Evolutionary conservation across 495 filamentous ascomycete species (phyloP).

Genomic region (Pyrenopolyporus hunteri): DNA sequence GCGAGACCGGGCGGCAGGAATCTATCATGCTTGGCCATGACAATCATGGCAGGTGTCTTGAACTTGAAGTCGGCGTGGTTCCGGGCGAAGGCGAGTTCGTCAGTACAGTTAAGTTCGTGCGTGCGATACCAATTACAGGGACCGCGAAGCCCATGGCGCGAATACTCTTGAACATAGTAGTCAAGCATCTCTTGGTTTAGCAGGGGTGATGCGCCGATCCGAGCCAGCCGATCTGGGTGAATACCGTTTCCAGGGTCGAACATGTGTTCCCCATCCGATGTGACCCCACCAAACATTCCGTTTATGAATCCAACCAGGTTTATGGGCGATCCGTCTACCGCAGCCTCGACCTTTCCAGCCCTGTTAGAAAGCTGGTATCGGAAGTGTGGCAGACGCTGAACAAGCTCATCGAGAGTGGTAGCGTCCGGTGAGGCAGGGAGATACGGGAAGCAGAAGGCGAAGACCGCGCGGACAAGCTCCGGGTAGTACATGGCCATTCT

Average conservation of each 20-base stretch:
- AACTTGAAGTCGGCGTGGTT: constrained; percentile 53
- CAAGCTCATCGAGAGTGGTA: constrained; percentile 59
- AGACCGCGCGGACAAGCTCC: constrained; percentile 70
- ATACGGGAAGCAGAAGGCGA: constrained; percentile 82
- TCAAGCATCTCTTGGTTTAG: constrained; percentile 73
- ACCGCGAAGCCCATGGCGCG: constrained; percentile 73
- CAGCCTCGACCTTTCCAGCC: constrained; percentile 67
- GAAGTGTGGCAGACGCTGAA: constrained; percentile 69
- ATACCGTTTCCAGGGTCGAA: constrained; percentile 66
- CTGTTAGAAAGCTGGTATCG: constrained; percentile 80
- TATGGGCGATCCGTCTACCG: constrained; percentile 56
- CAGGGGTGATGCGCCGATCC: constrained; percentile 60
- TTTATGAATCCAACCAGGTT: constrained; percentile 71
- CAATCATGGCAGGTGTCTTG: constrained; percentile 72
- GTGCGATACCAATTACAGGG: constrained; percentile 89
- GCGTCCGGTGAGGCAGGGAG: constrained; percentile 55
- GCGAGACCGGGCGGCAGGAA: constrained; percentile 72
- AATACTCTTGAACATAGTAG: constrained; percentile 74
- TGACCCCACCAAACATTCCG: constrained; percentile 69
- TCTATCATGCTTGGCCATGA: constrained; percentile 71
- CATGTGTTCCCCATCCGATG: constrained; percentile 56
- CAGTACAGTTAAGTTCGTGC: constrained; percentile 70
- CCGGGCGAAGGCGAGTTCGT: constrained; percentile 63
- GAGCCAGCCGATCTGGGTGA: constrained; percentile 51
- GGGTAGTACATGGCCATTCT: constrained; percentile 75